These are phyloP conservation scores for Theobroma cacao DNA, from an alignment of 345 rosid genomes.

Conservation along the genomic window DNA sequence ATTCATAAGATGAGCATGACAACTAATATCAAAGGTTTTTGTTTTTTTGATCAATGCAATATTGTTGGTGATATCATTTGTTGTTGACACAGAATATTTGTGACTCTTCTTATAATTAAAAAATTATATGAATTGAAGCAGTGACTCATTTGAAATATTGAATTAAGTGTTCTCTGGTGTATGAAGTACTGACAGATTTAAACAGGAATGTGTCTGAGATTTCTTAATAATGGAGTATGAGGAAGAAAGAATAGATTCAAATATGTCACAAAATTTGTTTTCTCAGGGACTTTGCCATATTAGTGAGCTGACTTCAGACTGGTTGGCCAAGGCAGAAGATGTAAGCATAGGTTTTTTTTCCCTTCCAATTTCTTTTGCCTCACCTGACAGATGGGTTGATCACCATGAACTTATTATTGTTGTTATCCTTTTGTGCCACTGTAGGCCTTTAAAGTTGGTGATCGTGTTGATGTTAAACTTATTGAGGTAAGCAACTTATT, in stretches of 20 bases:
- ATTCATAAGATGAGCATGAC: not conserved
- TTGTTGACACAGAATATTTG: not conserved
- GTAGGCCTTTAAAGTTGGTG: conserved; percentile 89
- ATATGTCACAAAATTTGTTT: conserved; percentile 9
- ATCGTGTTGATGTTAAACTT: conserved; percentile 88
- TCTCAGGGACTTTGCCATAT: conserved; percentile 94
- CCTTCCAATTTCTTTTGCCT: not conserved
- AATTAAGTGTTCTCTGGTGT: not conserved
- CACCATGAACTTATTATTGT: not conserved
- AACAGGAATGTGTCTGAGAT: not conserved
- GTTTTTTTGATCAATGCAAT: not conserved
- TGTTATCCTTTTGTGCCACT: conserved; percentile 11
- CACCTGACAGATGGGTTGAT: not conserved
- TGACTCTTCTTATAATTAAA: not conserved
- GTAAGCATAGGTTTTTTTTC: conserved; percentile 39
- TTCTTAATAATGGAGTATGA: not conserved
- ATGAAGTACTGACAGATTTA: not conserved
- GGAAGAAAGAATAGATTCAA: not conserved
- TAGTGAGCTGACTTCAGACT: conserved; percentile 82
- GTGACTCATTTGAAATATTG: not conserved
- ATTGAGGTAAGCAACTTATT: conserved; percentile 61
- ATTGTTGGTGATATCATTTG: not conserved
- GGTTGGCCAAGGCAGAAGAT: conserved; percentile 97
- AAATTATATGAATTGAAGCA: not conserved
- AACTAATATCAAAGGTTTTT: not conserved